Evolutionary conservation across 108 stramenopile genomes (phyloP).

Genomic region (Skeletonema costatum): DNA sequence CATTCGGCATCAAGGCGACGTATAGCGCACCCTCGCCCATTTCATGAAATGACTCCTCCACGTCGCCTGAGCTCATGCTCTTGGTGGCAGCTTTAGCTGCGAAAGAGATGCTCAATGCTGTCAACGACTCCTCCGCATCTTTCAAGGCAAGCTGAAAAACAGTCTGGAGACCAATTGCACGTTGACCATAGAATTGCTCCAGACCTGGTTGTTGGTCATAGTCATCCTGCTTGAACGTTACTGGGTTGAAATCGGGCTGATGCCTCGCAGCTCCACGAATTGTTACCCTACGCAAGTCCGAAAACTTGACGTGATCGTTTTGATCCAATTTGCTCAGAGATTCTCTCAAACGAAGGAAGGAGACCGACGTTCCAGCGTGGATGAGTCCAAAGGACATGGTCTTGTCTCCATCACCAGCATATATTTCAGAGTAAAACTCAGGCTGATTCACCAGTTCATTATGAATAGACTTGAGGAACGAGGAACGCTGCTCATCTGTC

Average conservation of each 20-base stretch:
- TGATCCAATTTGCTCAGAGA: conserved; percentile 3
- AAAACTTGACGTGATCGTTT: conserved; percentile 20
- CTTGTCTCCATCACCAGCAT: conserved; percentile 37
- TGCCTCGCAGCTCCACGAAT: conserved; percentile 44
- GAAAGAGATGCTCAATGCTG: conserved; percentile 2
- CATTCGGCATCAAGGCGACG: conserved; percentile 33
- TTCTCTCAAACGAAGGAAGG: too few relatives aligned
- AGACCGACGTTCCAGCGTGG: not conserved
- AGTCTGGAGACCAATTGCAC: conserved; percentile 59
- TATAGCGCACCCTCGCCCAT: conserved; percentile 65
- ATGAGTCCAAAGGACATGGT: conserved; percentile 51
- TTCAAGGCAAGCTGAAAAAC: conserved; percentile 55
- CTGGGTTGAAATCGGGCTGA: conserved; percentile 34
- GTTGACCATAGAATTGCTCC: conserved; percentile 65
- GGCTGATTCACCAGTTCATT: conserved; percentile 29
- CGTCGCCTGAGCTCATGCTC: conserved; percentile 3
- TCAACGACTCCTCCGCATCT: conserved; percentile 6
- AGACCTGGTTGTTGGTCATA: conserved; percentile 62
- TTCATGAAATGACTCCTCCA: conserved; percentile 21
- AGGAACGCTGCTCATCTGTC: conserved; percentile 18
- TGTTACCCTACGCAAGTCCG: conserved; percentile 40
- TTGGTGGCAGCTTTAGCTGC: conserved; percentile 17
- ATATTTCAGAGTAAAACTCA: conserved; percentile 42
- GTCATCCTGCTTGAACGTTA: conserved; percentile 42
- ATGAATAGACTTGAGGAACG: conserved; percentile 36